These are phyloP conservation scores for Sugiyamaella xylanicola DNA, from an alignment of 1,139 yeast species.

Conservation along the genomic window DNA sequence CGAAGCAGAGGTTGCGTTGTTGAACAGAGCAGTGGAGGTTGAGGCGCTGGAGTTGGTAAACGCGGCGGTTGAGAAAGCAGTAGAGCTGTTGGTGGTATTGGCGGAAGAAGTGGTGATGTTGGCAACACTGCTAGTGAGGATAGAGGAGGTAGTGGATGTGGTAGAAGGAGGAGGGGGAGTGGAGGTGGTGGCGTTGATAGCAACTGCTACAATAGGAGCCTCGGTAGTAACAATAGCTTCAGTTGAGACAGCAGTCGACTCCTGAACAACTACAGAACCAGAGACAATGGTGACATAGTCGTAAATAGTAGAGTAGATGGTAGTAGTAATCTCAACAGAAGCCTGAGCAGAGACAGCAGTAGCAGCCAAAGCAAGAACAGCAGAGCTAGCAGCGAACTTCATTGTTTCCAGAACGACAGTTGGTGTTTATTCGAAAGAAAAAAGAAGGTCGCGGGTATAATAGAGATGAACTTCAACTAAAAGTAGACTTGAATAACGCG, in stretches of 20 bases:
- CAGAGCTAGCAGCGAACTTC: constrained; percentile 16
- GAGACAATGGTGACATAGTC: constrained; percentile 33
- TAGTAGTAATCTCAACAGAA: constrained; percentile 30
- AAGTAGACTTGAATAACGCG: too few relatives aligned
- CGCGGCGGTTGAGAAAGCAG: constrained; percentile 16
- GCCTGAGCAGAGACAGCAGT: constrained; percentile 18
- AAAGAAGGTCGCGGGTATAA: constrained; percentile 6
- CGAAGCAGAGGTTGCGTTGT: constrained; percentile 17
- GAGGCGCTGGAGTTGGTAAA: constrained; percentile 14
- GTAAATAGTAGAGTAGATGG: constrained; percentile 32
- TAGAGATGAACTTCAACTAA: neutral
- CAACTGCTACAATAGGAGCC: constrained; percentile 23
- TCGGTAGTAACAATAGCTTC: constrained; percentile 25
- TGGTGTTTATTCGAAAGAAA: too few relatives aligned
- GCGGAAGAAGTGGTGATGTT: constrained; percentile 20
- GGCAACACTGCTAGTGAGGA: constrained; percentile 19
- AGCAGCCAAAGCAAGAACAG: constrained; percentile 18
- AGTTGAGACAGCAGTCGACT: constrained; percentile 23
- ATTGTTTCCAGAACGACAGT: neutral
- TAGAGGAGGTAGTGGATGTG: constrained; percentile 11
- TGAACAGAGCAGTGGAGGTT: constrained; percentile 17
- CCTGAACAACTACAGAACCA: constrained; percentile 20
- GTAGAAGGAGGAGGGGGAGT: constrained; percentile 21
- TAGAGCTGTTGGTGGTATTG: constrained; percentile 18
- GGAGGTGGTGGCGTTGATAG: constrained; percentile 23